Evolutionary conservation across 257 asterid species (phyloP), one percentile per base, ranked within the genome.

Genomic region (Verbascum thapsus): DNA sequence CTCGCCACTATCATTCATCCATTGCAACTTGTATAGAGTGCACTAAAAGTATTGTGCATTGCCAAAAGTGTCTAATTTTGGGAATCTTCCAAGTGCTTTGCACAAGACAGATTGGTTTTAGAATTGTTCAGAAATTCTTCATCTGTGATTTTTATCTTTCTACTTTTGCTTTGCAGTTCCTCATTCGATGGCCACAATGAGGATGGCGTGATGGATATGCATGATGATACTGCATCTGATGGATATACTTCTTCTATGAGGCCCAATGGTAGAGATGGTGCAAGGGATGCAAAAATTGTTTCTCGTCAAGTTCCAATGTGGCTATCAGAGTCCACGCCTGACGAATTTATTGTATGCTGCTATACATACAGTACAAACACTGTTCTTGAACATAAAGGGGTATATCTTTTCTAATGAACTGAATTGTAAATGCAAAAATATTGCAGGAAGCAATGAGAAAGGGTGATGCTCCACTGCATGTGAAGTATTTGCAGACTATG

Each of bases 301-400:
- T 78, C 94, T 74, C 86, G 76, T 67, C 95, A 84, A 76, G 78
- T 78, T 74, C 95, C 95, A 49, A 47, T 64, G 48, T 94, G 99
- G 99, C 85, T 94, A 78, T 85, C 95, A 63, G 91, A 90, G 67
- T 81, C 97, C 69, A 82, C 89, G 58, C 99, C 99, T 59, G 99
- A 94, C 57, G 99, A 94, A 83, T 94, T 94, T 81, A 86, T 84
- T 72, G 99, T 94, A 90, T 72, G 97, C 52, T 72, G 74, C 76
- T 74, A 61, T 68, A 75, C 54, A n/a, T 57, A 63, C 76, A 74
- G 34, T 59, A 44, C 42, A 41, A 39, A 70, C 53, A 17, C 51
- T 52, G 67, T 69, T 70, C 58, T 61, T 66, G 72, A 66, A 42
- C 54, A 56, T 67, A 37, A 63, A 52, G 23, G 63, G 67, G 50